Evolutionary conservation across 2,329 filamentous ascomycete species (phyloP).

Genomic region (Exophiala aquamarina): DNA sequence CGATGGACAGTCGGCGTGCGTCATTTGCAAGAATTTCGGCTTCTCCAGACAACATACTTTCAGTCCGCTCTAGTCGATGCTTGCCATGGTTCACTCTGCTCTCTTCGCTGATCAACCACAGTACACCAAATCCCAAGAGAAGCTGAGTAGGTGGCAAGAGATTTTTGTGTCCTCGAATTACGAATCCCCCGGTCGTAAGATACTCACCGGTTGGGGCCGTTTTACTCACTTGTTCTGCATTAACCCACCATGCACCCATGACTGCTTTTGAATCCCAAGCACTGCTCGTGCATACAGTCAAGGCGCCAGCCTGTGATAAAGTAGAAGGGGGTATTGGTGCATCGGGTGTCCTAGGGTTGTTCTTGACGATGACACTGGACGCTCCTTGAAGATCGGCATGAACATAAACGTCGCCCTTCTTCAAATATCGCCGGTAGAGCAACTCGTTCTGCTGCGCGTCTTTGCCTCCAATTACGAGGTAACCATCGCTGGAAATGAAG

Average conservation of each 20-base stretch:
- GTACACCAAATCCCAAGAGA: constrained; percentile 79
- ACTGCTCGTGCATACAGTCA: constrained; percentile 79
- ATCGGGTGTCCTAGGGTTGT: constrained; percentile 72
- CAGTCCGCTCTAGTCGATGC: constrained; percentile 57
- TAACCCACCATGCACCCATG: constrained; percentile 96
- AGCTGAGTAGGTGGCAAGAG: constrained; percentile 84
- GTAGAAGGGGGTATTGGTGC: constrained; percentile 90
- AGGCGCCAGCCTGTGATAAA: constrained; percentile 80
- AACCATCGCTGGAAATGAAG: constrained; percentile 94
- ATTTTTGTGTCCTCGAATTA: constrained; percentile 83
- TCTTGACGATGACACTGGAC: constrained; percentile 85
- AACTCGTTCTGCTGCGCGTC: constrained; percentile 89
- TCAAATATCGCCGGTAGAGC: constrained; percentile 81
- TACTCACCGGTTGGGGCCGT: constrained; percentile 77
- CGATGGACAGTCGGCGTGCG: constrained; percentile 20
- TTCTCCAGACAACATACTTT: constrained; percentile 25
- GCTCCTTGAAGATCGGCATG: constrained; percentile 87
- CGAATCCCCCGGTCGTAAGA: constrained; percentile 74
- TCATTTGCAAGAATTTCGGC: constrained; percentile 27
- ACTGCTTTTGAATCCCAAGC: constrained; percentile 97
- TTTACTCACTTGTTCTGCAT: constrained; percentile 86
- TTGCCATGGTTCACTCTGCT: constrained; percentile 79
- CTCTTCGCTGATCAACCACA: constrained; percentile 87
- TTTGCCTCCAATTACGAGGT: constrained; percentile 84
- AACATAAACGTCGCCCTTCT: constrained; percentile 87